Conservation (phyloP, 2,329 filamentous ascomycete genomes). For the Neoscytalidium dimidiatum region DNA sequence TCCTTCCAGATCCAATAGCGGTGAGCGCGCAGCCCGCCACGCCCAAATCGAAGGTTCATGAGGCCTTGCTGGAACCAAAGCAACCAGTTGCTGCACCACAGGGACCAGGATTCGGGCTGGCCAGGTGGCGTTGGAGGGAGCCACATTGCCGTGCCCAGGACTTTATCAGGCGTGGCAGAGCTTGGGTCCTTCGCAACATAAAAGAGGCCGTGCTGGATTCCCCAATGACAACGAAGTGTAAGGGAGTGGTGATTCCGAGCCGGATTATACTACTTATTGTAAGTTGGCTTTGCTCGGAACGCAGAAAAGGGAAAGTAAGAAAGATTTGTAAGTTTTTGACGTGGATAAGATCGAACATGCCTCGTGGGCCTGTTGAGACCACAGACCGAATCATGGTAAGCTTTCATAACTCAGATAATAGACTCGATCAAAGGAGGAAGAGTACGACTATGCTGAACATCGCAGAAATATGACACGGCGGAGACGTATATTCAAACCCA, state of each 20-base stretch:
- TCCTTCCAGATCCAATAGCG: slow-evolving; percentile 75
- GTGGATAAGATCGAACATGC: no score
- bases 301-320: neutral
- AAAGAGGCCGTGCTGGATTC: slow-evolving; percentile 69
- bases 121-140: slow-evolving; percentile 56
- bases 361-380: no score
- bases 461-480: no score
- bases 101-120: slow-evolving; percentile 58
- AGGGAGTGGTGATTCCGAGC: slow-evolving; percentile 65
- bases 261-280: slow-evolving; percentile 55
- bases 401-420: no score
- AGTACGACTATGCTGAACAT: no score
- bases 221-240: slow-evolving; percentile 67
- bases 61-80: slow-evolving; percentile 66
- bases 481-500: no score
- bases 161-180: slow-evolving; percentile 40
- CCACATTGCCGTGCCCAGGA: slow-evolving; percentile 75
- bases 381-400: no score
- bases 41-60: slow-evolving; percentile 69
- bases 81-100: slow-evolving; percentile 65
- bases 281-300: neutral
- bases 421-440: no score
- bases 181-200: slow-evolving; percentile 66
- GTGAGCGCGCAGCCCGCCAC: slow-evolving; percentile 67
- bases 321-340: no score